Conservation (phyloP, 2,329 filamentous ascomycete genomes). For the Graphium sp. region DNA sequence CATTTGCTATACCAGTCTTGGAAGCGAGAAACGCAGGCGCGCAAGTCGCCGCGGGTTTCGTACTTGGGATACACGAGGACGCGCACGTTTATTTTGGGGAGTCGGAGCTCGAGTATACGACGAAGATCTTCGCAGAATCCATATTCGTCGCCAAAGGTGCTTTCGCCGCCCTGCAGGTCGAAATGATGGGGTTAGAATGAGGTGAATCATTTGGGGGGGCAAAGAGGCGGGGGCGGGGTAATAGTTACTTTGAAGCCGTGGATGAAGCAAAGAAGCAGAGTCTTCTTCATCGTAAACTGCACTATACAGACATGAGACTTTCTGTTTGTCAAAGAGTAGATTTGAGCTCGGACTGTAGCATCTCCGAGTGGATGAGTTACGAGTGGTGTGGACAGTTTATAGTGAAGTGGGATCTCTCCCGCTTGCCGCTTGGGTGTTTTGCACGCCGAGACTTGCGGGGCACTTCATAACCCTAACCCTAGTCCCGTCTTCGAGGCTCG, state of each 20-base stretch:
- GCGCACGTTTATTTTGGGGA: slow-evolving; percentile 53
- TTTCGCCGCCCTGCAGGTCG: slow-evolving; percentile 53
- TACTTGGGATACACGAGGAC: slow-evolving; percentile 63
- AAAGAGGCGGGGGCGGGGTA: too few relatives aligned
- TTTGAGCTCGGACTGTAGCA: too few relatives aligned
- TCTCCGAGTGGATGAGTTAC: too few relatives aligned
- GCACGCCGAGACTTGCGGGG: too few relatives aligned
- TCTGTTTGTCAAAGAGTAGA: too few relatives aligned
- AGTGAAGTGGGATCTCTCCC: too few relatives aligned
- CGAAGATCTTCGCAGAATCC: slow-evolving; percentile 59
- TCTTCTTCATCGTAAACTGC: slow-evolving; percentile 56
- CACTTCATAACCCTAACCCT: too few relatives aligned
- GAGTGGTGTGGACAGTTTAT: too few relatives aligned
- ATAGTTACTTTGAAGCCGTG: slow-evolving; percentile 66
- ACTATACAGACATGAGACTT: too few relatives aligned
- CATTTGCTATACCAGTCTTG: slow-evolving; percentile 46
- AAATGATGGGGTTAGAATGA: not conserved
- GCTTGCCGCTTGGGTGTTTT: too few relatives aligned
- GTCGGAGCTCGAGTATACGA: slow-evolving; percentile 41
- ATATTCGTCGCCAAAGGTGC: slow-evolving; percentile 52
- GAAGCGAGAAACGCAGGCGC: slow-evolving; percentile 54
- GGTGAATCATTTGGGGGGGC: not conserved
- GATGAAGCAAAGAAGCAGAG: slow-evolving; percentile 66
- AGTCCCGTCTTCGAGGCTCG: too few relatives aligned
- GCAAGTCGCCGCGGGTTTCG: slow-evolving; percentile 65